Evolutionary conservation across 441 rosid species (phyloP), one percentile per base, ranked within the genome.

Genomic region (Brassica balearica): DNA sequence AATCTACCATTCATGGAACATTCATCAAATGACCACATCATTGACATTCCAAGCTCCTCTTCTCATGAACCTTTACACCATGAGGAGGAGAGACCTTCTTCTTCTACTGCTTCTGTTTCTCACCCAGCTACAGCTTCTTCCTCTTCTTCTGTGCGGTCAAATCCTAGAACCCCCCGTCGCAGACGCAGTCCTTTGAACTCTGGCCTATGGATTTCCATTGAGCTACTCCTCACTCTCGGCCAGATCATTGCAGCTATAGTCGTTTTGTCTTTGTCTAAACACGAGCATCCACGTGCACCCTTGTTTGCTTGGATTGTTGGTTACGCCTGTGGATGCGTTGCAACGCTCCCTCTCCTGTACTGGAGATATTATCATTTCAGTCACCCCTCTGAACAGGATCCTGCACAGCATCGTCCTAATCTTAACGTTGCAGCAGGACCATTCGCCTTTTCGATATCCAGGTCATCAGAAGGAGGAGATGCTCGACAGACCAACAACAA

Each of bases 171-270:
- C 46, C 58, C 83, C 8, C 98, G 88, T 51, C 90, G 92, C 4
- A 92, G 87, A 22, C 85, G 98, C 80, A 96, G 97, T 83, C 99
- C 98, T 9, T 73, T 94, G 82, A 96, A 94, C 81, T 94, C 99
- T 15, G 96, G 92, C 25, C 71, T 91, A 64, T 96, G 99, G 98
- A 94, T 96, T 75, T 92, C 97, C 23, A 84, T 92, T 66, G 99
- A 96, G 77, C 85, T 96, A 66, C 79, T 79, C 65, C 90, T 94
- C 74, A 94, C 98, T 5, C 55, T 94, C 73, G 86, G 97, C 74
- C 99, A 96, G 86, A 90, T 96, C 80, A 77, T 90, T 77, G 97
- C 98, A 27, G 89, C 99, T 11, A 46, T 89, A 59, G 84, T 92
- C 55, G 96, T 96, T 66, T 85, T 91, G 83, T 85, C 95, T 27